Evolutionary conservation across 257 asterid species (phyloP).

Genomic region (Fraxinus americana): DNA sequence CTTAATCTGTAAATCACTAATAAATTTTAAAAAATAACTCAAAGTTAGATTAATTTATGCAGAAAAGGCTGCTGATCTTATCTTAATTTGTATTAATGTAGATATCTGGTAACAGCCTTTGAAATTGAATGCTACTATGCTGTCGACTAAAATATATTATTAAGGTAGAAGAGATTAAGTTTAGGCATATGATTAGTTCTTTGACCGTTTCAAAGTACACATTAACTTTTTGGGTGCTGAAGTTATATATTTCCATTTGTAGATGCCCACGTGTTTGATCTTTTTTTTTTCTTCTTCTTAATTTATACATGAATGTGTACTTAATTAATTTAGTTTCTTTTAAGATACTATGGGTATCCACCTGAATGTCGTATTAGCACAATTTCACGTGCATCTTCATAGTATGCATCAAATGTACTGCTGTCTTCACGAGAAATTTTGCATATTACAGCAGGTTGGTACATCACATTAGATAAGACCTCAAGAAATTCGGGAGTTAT

Average conservation of each 20-base stretch:
- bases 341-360: constrained; percentile 23
- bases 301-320: too few relatives aligned
- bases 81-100: too few relatives aligned
- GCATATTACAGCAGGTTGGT: too few relatives aligned
- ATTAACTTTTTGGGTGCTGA: constrained; percentile 35
- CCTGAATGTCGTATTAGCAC: constrained; percentile 28
- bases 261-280: constrained; percentile 35
- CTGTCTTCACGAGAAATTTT: constrained; percentile 32
- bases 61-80: background rate
- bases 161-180: constrained; percentile 10
- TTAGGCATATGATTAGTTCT: constrained; percentile 6
- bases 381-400: constrained; percentile 46
- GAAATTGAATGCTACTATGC: background rate
- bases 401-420: constrained; percentile 33
- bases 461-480: too few relatives aligned
- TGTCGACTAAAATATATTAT: constrained; percentile 6
- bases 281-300: constrained; percentile 1
- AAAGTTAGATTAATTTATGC: constrained; percentile 35
- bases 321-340: background rate
- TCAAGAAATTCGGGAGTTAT: too few relatives aligned
- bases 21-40: background rate
- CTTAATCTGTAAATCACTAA: background rate
- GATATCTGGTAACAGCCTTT: too few relatives aligned
- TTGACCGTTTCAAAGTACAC: constrained; percentile 44
- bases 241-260: constrained; percentile 23